Base-by-base conservation (phyloP, 2,329 filamentous ascomycete species). In the Penicillium hesseltinei region DNA sequence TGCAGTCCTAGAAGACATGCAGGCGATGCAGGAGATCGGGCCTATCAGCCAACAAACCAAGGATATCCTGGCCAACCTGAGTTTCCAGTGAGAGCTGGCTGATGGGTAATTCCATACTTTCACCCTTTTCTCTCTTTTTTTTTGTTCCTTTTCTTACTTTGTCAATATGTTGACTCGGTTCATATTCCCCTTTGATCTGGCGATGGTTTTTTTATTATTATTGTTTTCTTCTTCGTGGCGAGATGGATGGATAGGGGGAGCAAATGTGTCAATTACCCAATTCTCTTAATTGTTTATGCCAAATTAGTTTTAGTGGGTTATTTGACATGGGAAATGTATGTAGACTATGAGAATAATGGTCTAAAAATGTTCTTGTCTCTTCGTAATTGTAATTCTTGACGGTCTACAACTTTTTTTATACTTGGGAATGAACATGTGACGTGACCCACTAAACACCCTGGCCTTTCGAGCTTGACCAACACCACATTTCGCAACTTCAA, bases 1-100 rank as follows among this genome's bases (percentile, higher is more conserved):
- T 66, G 85, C 87, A 31, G 79, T 78, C 3, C 82, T 88, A 59
- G 60, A 63, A 6, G 81, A 82, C 31, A 88, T 88, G 80, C 73
- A 75, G 25, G 81, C 85, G 61, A 84, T 87, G 59, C 74, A 77
- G 57, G 72, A 72, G 50, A 69, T 76, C 49, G 68, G 65, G 13
- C 66, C 67, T 15, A 71, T 71, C 60, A 75, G 73, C 51, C 72
- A 74, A 51, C 62, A 66, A 54, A 72, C 72, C 36, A 69, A 68
- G 62, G 66, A 70, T 17, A 67, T 71, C 59, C 55, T 73, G 57
- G 66, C 61, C 21, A 56, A 61, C 29, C 54, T 64, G 43, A 61
- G 58, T 27, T 65, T 62, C 51, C 45, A 60, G 43, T 60, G 55
- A 62, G 46, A 42, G 35, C 35, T 46, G 43, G 42, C 17, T 38